Evolutionary conservation across 495 filamentous ascomycete genomes (phyloP).

Genomic region (Oleoguttula mirabilis): DNA sequence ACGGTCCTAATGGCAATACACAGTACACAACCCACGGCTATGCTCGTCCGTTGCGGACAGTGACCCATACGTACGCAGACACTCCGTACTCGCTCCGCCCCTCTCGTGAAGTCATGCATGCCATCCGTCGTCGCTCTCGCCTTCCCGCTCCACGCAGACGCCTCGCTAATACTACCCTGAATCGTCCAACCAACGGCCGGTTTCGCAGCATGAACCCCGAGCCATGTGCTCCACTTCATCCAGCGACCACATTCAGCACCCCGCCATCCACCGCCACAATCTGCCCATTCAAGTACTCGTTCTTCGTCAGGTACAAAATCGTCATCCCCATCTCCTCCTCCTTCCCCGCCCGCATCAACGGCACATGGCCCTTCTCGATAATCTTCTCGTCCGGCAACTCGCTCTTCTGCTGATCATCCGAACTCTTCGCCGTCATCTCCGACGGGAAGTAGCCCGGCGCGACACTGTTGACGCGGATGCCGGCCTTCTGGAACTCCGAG

Average conservation of each 20-base stretch:
- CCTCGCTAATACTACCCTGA: too few species aligned
- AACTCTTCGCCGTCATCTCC: constrained; percentile 49
- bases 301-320: constrained; percentile 38
- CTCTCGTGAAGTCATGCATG: too few species aligned
- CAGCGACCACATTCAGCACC: constrained; percentile 37
- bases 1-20: too few species aligned
- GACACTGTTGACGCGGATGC: constrained; percentile 37
- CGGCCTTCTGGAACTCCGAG: constrained; percentile 35
- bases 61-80: too few species aligned
- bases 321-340: constrained; percentile 41
- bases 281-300: constrained; percentile 50
- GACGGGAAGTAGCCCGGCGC: constrained; percentile 46
- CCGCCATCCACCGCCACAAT: constrained; percentile 50
- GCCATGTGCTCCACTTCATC: too few species aligned
- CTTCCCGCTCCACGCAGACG: too few species aligned
- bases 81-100: too few species aligned
- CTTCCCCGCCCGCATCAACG: constrained; percentile 31
- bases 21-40: too few species aligned
- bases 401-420: constrained; percentile 43
- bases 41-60: too few species aligned
- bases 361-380: constrained; percentile 37
- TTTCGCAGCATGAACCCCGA: too few species aligned
- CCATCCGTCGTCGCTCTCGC: too few species aligned
- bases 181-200: too few species aligned
- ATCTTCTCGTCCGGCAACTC: constrained; percentile 37